Evolutionary conservation across 2,329 filamentous ascomycete genomes (phyloP), one percentile per base, ranked within the genome.

Genomic region (Teratosphaeria epicoccoides): DNA sequence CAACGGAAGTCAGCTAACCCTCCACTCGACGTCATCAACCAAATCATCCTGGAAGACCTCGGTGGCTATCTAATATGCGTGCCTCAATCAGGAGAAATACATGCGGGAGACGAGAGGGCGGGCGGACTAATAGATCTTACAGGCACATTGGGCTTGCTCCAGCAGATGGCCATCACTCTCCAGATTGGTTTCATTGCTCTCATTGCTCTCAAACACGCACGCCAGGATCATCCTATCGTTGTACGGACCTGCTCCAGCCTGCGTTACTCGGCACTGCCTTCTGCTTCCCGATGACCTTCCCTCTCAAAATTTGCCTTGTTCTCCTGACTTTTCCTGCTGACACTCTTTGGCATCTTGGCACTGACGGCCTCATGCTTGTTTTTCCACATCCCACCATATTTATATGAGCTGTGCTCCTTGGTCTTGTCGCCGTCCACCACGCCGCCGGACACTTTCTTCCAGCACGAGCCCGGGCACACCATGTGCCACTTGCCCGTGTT

Each of bases 381-480:
- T 58, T 73, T 73, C 71, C 71, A 73, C 71, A 68, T 67, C 9
- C 67, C 67, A 5, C 68, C 67, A 55, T 70, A 68, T 22, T 59
- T 55, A 49, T 70, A 69, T 54, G 62, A 55, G 17, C 67, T 65
- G 59, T 67, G 68, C 6, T 67, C 65, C 28, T 62, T 52, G 17
- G 52, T 43, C 22, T 59, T 57, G 40, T 68, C 65, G 5, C 66
- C 72, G 56, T 74, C 72, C 33, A 71, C 67, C 1, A 70, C 62
- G 6, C 71, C 71, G n/a, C 72, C 72, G 1, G 68, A 71, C 1
- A 73, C 70, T 2, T 61, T 58, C 26, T 63, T 64, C 72, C 72
- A 74, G 61, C 72, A 74, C 14, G 60, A 55, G 3, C 70, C 70
- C 0, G 71, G 67, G 53, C 72, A 73, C 7, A 75, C 65, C 49